These are phyloP conservation scores for Fonsecaea multimorphosa DNA, from an alignment of 2,329 filamentous ascomycete species.

Conservation along the genomic window DNA sequence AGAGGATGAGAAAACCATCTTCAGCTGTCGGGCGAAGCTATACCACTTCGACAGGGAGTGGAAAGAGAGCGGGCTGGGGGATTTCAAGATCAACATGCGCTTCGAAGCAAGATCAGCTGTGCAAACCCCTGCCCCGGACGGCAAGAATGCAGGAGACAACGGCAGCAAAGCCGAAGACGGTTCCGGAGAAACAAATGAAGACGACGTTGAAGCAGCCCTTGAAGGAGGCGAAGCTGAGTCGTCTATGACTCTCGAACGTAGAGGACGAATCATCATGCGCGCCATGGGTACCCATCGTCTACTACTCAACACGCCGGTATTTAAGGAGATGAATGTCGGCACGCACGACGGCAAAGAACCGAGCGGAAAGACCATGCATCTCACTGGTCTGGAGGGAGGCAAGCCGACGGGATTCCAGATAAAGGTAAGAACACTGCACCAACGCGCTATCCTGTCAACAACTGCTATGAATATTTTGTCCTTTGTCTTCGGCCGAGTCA, in stretches of 20 bases:
- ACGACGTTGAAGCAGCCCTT: conserved; percentile 48
- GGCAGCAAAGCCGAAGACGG: conserved; percentile 37
- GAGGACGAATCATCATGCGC: conserved; percentile 81
- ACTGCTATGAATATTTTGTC: neutral
- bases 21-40: conserved; percentile 80
- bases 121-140: conserved; percentile 50
- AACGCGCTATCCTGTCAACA: neutral
- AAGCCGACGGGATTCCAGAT: conserved; percentile 61
- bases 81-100: conserved; percentile 49
- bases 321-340: conserved; percentile 79
- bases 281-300: conserved; percentile 88
- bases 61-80: conserved; percentile 68
- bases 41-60: conserved; percentile 79
- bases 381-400: conserved; percentile 64
- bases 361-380: conserved; percentile 71
- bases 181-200: conserved; percentile 19
- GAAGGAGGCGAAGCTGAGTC: conserved; percentile 39
- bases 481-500: neutral
- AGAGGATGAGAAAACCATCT: conserved; percentile 76
- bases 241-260: conserved; percentile 40
- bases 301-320: conserved; percentile 81
- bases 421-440: conserved; percentile 55
- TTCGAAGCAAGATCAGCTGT: conserved; percentile 63
- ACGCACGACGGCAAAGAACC: conserved; percentile 67
- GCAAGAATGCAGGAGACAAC: conserved; percentile 46